Evolutionary conservation across 768 basidiomycete species (phyloP), one percentile per base, ranked within the genome.

Genomic region (Dentipellis fragilis): DNA sequence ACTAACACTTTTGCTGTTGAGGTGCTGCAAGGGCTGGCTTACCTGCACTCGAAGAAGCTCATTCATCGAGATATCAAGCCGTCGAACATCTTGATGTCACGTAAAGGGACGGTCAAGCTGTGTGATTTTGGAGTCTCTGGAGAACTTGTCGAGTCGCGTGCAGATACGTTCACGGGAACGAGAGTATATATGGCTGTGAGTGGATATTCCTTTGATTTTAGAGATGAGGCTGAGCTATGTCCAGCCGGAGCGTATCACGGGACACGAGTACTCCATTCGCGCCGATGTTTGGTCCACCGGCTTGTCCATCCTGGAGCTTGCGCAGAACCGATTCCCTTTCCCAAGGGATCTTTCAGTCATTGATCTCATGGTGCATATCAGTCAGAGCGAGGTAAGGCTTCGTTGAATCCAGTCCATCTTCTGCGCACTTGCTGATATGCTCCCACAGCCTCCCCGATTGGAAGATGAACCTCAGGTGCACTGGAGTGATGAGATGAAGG

Each of bases 211-310:
- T 46, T 45, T 55, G 49, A 58, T 60, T 53, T 38, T 49, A 57
- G 57, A 50, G 40, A 36, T 46, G 21, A 29, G 5, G 49, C 61
- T 62, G 23, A 60, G 56, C 57, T 54, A 39, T 40, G 58, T 59
- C 52, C 60, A 93, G 89, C 95, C 95, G 50, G 95, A 97, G 71
- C 86, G 95, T 59, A 94, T 98, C 58, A 85, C 84, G 63, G 95
- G 95, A 5, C 80, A 86, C 54, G 83, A 87, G 61, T 99, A 96
- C 68, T 90, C 90, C 35, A 95, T 96, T 64, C 84, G 91, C 56
- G 91, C 94, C 38, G 94, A 99, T 67, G 94, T 99, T 21, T 99
- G 96, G 96, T 97, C 94, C 0, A 87, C 93, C 12, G 96, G 95
- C 21, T 87, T 99, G 47, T 89, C 93, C 0, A 77, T 99, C 36